Percentiles rank a stretch among this genome's conserved stretches.
Evolutionary conservation across 768 basidiomycete genomes (phyloP).

Genomic region (Mycena belliarum): DNA sequence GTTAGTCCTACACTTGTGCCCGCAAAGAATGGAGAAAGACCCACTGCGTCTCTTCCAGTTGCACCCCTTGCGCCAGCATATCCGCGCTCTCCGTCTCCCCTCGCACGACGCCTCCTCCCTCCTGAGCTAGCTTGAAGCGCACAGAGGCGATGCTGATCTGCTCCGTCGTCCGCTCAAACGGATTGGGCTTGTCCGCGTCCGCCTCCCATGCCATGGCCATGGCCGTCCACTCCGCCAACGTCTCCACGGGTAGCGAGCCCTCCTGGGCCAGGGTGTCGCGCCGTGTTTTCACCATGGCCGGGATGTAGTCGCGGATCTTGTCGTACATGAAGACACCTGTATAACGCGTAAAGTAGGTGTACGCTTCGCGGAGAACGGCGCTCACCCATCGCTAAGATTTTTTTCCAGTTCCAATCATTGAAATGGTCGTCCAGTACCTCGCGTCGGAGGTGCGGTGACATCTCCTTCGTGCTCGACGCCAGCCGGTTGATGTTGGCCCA

Average conservation of each 20-base stretch:
- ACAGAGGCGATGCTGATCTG: neutral
- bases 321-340: too few relatives aligned
- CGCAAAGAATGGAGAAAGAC: neutral
- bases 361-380: too few relatives aligned
- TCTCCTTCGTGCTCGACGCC: constrained; percentile 38
- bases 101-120: neutral
- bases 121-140: neutral
- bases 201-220: too few relatives aligned
- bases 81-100: constrained; percentile 1
- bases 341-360: too few relatives aligned
- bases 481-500: constrained; percentile 31
- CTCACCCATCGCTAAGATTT: constrained; percentile 4
- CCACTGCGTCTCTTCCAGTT: constrained; percentile 1
- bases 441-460: constrained; percentile 28
- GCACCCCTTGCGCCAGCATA: neutral
- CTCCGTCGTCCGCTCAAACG: too few relatives aligned
- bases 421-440: constrained; percentile 12
- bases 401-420: constrained; percentile 14
- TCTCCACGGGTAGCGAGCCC: too few relatives aligned
- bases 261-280: too few relatives aligned
- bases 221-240: too few relatives aligned
- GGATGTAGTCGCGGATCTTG: too few relatives aligned
- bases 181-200: too few relatives aligned
- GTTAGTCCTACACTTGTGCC: too few relatives aligned
- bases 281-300: too few relatives aligned